These are phyloP conservation scores for Plantago coronopus DNA, from an alignment of 305 asterid species.

Conservation along the genomic window DNA sequence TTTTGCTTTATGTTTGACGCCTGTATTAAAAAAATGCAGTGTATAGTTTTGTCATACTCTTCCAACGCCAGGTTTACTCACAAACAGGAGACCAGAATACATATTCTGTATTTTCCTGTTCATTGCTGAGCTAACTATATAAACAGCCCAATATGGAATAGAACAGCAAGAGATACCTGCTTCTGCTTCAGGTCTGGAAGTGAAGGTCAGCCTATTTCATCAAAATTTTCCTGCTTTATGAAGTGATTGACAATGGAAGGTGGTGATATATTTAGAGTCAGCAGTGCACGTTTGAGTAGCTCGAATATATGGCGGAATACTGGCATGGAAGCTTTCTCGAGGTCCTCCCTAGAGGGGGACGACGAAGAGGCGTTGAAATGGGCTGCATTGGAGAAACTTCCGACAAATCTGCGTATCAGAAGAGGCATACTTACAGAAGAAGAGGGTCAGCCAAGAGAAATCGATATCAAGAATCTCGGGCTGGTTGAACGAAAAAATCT, in stretches of 20 bases:
- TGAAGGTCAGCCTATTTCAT: conserved; percentile 15
- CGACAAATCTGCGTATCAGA: conserved; percentile 63
- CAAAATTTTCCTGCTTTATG: conserved; percentile 19
- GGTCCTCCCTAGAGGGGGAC: conserved; percentile 57
- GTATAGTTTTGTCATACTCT: conserved; percentile 12
- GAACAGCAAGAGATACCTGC: conserved; percentile 10
- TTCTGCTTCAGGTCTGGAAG: conserved; percentile 22
- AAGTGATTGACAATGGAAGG: conserved; percentile 48
- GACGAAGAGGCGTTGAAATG: conserved; percentile 91
- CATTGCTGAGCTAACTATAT: conserved; percentile 19
- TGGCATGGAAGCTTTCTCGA: conserved; percentile 61
- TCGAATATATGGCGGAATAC: conserved; percentile 81
- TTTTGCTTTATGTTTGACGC: conserved; percentile 20
- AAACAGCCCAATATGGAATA: conserved; percentile 1
- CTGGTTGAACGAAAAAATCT: conserved; percentile 58
- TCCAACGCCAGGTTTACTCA: conserved; percentile 24
- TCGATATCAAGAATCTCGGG: conserved; percentile 68
- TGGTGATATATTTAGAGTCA: conserved; percentile 46
- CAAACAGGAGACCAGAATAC: conserved; percentile 24
- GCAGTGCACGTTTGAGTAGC: conserved; percentile 68
- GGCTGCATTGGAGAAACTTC: conserved; percentile 90
- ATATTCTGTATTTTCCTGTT: conserved; percentile 13
- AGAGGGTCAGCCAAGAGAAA: conserved; percentile 54
- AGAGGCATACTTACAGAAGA: conserved; percentile 67
- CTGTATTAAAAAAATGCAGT: conserved; percentile 18